A percentile compares a stretch with the other conserved stretches of the same genome.
Evolutionary conservation across 2,329 filamentous ascomycete species (phyloP).

Genomic region (Fusarium tuaranense): DNA sequence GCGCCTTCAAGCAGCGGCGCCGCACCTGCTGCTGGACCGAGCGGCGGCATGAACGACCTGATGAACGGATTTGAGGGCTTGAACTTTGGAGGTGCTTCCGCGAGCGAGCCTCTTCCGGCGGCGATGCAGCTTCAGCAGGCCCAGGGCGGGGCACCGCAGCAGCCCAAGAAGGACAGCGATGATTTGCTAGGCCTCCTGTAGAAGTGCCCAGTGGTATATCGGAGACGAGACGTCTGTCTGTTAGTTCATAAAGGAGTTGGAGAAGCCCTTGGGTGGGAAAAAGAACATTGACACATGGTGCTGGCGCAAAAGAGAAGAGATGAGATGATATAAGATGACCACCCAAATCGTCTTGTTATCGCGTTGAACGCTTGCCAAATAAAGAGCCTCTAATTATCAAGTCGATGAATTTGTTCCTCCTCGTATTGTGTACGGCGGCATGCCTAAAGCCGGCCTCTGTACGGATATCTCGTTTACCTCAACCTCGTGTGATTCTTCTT

Average conservation of each 20-base stretch:
- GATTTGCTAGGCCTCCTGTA: slow-evolving; percentile 66
- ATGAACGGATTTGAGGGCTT: slow-evolving; percentile 90
- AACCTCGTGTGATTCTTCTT: neutral
- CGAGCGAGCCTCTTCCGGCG: slow-evolving; percentile 73
- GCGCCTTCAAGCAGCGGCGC: slow-evolving; percentile 61
- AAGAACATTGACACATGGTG: slow-evolving; percentile 32
- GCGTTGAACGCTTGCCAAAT: slow-evolving; percentile 38
- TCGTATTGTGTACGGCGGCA: slow-evolving; percentile 32
- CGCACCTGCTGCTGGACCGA: slow-evolving; percentile 52
- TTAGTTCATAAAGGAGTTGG: slow-evolving; percentile 30
- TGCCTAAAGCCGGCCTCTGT: slow-evolving; percentile 16
- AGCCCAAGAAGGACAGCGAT: slow-evolving; percentile 69
- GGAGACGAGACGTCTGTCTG: slow-evolving; percentile 12
- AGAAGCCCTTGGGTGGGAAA: slow-evolving; percentile 31
- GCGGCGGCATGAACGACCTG: slow-evolving; percentile 83
- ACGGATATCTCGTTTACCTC: slow-evolving; percentile 22
- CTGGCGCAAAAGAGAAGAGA: slow-evolving; percentile 36
- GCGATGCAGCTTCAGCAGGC: slow-evolving; percentile 65
- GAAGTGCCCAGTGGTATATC: slow-evolving; percentile 14
- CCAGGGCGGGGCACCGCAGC: slow-evolving; percentile 50
- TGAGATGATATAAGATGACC: slow-evolving; percentile 19
- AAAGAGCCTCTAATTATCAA: slow-evolving; percentile 39
- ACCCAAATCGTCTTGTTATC: slow-evolving; percentile 26
- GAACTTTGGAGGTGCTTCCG: slow-evolving; percentile 72
- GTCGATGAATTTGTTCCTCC: slow-evolving; percentile 14